Percentiles rank a stretch among this genome's conserved stretches.
Conservation (phyloP, 805 yeast genomes). For the Wickerhamomyces chambardii region DNA sequence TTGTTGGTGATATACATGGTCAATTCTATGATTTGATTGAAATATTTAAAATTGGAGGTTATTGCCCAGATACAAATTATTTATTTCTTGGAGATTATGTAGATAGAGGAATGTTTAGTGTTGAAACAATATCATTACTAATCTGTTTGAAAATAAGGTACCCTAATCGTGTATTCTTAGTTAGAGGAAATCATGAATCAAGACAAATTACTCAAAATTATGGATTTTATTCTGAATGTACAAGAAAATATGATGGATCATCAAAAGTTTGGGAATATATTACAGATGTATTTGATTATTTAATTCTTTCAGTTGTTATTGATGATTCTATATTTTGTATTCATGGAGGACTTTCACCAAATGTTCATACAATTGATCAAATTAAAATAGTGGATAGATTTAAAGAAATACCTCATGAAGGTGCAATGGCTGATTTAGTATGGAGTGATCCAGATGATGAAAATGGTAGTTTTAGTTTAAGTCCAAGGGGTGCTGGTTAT, state of each 20-base stretch:
- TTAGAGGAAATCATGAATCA: conserved; percentile 95
- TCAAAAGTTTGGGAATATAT: conserved; percentile 79
- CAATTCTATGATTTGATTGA: conserved; percentile 92
- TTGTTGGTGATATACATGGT: conserved; percentile 97
- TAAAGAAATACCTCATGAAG: conserved; percentile 96
- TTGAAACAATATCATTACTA: conserved; percentile 83
- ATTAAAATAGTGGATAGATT: conserved; percentile 85
- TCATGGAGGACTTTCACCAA: conserved; percentile 96
- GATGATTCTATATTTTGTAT: conserved; percentile 89
- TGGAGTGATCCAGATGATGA: conserved; percentile 98
- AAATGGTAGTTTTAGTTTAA: conserved; percentile 65
- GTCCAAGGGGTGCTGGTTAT: conserved; percentile 97
- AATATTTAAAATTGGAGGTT: conserved; percentile 89
- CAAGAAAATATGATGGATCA: conserved; percentile 70
- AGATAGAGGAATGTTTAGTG: conserved; percentile 88
- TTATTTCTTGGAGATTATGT: conserved; percentile 93
- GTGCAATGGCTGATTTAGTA: conserved; percentile 98
- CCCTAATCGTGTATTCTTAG: conserved; percentile 73
- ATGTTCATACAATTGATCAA: conserved; percentile 89
- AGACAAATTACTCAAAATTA: conserved; percentile 95
- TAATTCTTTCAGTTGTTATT: conserved; percentile 83
- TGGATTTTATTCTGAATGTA: conserved; percentile 93
- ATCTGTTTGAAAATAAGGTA: conserved; percentile 80
- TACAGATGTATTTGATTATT: conserved; percentile 88
- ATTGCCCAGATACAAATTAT: conserved; percentile 89